Evolutionary conservation across 345 rosid species (phyloP), one percentile per base, ranked within the genome.

Genomic region (Euclidium syriacum): DNA sequence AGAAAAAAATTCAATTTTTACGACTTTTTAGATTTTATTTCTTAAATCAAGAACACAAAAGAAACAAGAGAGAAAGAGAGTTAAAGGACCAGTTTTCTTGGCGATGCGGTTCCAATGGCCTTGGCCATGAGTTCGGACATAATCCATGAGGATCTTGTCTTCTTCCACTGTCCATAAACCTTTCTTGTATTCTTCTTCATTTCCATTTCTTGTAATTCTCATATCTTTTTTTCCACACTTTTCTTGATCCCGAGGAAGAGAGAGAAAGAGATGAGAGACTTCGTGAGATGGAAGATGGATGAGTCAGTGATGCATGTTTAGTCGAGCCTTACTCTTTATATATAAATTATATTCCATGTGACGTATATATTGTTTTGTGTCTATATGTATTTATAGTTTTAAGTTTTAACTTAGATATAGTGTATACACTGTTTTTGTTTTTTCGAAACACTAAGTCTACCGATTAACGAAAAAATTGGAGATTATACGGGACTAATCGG

Each of bases 161-260:
- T 82, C 90, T 69, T 84, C 87, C 35, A 60, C 73, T 25, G 85
- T 73, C 90, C 87, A 84, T 39, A 80, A 75, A 50, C 90, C 83
- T 66, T 78, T 78, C 73, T 77, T 82, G 71, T 76, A 75, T 25
- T 67, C 76, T 5, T 38, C 56, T 11, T 53, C 80, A 12, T 57
- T 51, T 9, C 40, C 75, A 56, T 64, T 57, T 62, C 42, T 57
- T 35, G 27, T 70, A 16, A 17, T 62, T 64, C 62, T 65, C 77
- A 62, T 70, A 9, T 24, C 56, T 52, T 49, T 16, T 44, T 42
- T 39, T 14, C 3, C 16, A 11, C 2, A 23, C 40, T 54, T 62
- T 39, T 62, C 46, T 39, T 46, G 64, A 70, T 70, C 63, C 74
- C 52, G 14, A 61, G 56, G 26, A 16, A 55, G 56, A 65, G 58